These are phyloP conservation scores for Geotrichum candidum DNA, from an alignment of 1,139 yeast genomes.

Conservation along the genomic window DNA sequence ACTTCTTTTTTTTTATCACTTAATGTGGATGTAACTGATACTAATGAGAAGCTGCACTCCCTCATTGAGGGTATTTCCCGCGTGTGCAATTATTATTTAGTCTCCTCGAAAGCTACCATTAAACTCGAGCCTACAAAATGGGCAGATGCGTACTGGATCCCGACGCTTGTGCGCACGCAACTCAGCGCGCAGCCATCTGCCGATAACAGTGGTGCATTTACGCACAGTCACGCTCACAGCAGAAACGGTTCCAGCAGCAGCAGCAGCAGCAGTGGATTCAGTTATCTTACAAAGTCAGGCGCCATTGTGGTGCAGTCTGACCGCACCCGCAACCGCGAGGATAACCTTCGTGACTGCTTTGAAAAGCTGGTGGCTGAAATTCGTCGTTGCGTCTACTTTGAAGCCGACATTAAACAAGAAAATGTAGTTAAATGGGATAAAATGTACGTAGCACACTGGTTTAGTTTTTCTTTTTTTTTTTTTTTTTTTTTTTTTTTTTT, in stretches of 20 bases:
- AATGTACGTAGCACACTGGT: constrained; percentile 26
- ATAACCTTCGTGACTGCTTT: constrained; percentile 55
- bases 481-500: too few relatives aligned
- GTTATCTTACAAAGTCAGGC: constrained; percentile 56
- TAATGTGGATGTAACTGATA: too few relatives aligned
- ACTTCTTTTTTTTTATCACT: too few relatives aligned
- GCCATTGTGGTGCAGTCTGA: constrained; percentile 58
- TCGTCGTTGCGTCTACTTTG: constrained; percentile 43
- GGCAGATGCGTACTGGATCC: constrained; percentile 59
- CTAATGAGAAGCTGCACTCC: too few relatives aligned
- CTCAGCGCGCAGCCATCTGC: constrained; percentile 40
- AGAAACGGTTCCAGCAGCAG: too few relatives aligned
- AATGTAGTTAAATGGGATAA: constrained; percentile 53
- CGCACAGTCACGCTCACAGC: neutral
- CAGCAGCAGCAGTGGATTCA: constrained; percentile 33
- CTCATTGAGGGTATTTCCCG: too few relatives aligned
- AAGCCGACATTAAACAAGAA: constrained; percentile 46
- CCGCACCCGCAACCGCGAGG: constrained; percentile 50
- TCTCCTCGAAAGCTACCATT: constrained; percentile 62
- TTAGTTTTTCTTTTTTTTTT: too few relatives aligned
- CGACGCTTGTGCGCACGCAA: constrained; percentile 33
- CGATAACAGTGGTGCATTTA: neutral
- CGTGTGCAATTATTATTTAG: constrained; percentile 7
- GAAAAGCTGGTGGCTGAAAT: constrained; percentile 53
- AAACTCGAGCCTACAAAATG: constrained; percentile 46